phyloP scores from a whole-genome alignment of 1,284 basidiomycete species.

The Neotropicomus parvogracilis region DNA sequence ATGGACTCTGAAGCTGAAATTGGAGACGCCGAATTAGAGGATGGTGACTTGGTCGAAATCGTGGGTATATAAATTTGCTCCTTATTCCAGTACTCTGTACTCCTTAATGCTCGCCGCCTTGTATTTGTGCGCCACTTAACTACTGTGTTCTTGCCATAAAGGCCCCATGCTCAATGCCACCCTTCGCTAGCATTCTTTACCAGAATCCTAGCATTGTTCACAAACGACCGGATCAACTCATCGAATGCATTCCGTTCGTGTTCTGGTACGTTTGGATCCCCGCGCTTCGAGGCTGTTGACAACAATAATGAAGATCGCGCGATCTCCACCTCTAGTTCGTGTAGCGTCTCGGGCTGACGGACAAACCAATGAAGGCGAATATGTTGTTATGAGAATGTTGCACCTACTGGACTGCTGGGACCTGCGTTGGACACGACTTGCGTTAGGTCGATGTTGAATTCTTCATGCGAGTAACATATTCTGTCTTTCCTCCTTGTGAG shows the following conservation, averaged over 20 bases:
- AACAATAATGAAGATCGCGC: slow-evolving; percentile 59
- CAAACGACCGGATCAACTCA: slow-evolving; percentile 77
- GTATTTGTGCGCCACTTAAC: slow-evolving; percentile 6
- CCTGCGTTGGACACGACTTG: slow-evolving; percentile 66
- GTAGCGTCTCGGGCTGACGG: slow-evolving; percentile 55
- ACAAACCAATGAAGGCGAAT: slow-evolving; percentile 2
- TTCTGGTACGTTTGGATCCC: slow-evolving; percentile 53
- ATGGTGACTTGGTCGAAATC: slow-evolving; percentile 73
- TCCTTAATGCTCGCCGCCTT: slow-evolving; percentile 15
- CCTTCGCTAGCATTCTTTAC: slow-evolving; percentile 57
- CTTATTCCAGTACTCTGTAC: slow-evolving; percentile 5
- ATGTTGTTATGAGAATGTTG: not conserved
- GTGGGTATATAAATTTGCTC: slow-evolving; percentile 48
- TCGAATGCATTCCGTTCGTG: slow-evolving; percentile 70
- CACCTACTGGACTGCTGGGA: slow-evolving; percentile 48
- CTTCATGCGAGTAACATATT: slow-evolving; percentile 89
- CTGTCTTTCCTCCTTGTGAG: slow-evolving; percentile 82
- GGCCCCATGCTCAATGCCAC: slow-evolving; percentile 31
- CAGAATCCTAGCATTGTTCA: slow-evolving; percentile 74
- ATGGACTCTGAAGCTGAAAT: slow-evolving; percentile 56
- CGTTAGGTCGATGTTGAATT: slow-evolving; percentile 90
- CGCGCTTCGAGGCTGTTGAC: slow-evolving; percentile 54
- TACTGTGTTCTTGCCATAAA: slow-evolving; percentile 1
- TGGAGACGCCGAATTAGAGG: slow-evolving; percentile 63
- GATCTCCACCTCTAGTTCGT: slow-evolving; percentile 74